These are phyloP conservation scores for Suhomyces atakaporum DNA, from an alignment of 1,139 yeast species.

Conservation along the genomic window DNA sequence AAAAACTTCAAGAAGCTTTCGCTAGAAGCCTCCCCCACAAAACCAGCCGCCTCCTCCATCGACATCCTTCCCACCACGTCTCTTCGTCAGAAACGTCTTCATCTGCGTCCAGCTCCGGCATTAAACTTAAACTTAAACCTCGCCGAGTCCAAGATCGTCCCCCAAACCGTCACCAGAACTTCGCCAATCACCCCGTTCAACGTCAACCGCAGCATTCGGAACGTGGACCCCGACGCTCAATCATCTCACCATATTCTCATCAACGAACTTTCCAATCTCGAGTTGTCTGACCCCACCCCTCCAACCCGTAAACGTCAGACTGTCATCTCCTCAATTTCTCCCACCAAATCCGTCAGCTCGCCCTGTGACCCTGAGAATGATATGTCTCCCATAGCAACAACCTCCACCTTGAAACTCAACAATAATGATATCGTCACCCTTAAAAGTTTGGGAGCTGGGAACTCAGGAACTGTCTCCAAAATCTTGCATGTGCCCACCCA, in stretches of 20 bases:
- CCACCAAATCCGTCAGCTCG: constrained; percentile 32
- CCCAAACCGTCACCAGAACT: constrained; percentile 12
- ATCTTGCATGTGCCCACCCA: constrained; percentile 88
- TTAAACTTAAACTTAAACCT: constrained; percentile 14
- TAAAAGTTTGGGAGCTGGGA: constrained; percentile 86
- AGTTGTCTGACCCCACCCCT: constrained; percentile 12
- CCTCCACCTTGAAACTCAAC: constrained; percentile 46
- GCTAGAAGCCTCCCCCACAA: constrained; percentile 30
- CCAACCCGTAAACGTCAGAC: constrained; percentile 39
- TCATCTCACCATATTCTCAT: constrained; percentile 28
- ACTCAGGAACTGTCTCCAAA: constrained; percentile 89
- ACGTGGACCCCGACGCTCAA: constrained; percentile 33
- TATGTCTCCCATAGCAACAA: constrained; percentile 39
- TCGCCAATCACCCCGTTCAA: constrained; percentile 14
- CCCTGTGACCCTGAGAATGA: constrained; percentile 5
- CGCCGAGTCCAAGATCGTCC: constrained; percentile 9
- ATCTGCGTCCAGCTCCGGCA: constrained; percentile 24
- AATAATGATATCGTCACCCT: constrained; percentile 73
- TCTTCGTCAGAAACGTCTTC: constrained; percentile 18
- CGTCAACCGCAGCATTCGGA: constrained; percentile 25
- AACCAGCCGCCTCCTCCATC: too few relatives aligned
- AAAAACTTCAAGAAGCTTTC: constrained; percentile 75
- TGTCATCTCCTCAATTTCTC: constrained; percentile 47
- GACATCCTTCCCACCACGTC: too few relatives aligned
- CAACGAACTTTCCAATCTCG: constrained; percentile 35